Evolutionary conservation across 495 filamentous ascomycete genomes (phyloP), one percentile per base, ranked within the genome.

Genomic region (Penicillium atrosanguineum): DNA sequence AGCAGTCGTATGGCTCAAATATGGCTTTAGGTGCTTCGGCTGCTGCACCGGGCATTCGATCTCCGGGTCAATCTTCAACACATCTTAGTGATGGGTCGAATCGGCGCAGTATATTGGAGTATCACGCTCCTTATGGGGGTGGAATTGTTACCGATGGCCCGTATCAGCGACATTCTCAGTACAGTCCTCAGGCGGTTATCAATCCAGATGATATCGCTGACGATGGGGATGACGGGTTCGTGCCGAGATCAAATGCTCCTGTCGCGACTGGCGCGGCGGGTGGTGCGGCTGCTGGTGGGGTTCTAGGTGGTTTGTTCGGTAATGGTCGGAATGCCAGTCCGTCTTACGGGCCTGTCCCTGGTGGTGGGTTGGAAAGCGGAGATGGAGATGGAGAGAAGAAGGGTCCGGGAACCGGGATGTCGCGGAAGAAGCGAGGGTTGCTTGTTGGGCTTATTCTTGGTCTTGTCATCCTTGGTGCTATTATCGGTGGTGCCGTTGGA

Each of bases 201-300:
- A 86, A 95, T 62, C 90, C 90, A 0, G 82, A 87, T 54, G 85
- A 86, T 2, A 91, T 95, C 48, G 84, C 79, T 3, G 91, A 96
- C 61, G 90, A 95, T 60, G 90, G 87, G 7, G 91, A 96, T 59
- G 91, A 96, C 56, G 89, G 86, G 4, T 78, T 91, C 44, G 66
- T 50, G 50, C 70, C 58, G 11, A 34, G 31, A 57, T 72, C 64
- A 65, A 72, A 67, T 21, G 72, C 60, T 23, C 74, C 72, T 14
- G 75, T 63, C 18, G 76, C 65, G 8, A 79, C 68, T 1, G 81
- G 68, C 4, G 79, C 72, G 0, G 79, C 69, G 20, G 83, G 74
- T 31, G 86, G 78, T 7, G 82, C 82, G 11, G 73, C 82, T 6
- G 76, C 77, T 25, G 81, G 78, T 5, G 83, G 79, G 0, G 49